Evolutionary conservation across 1,284 basidiomycete genomes (phyloP).

Genomic region (Grifola frondosa): DNA sequence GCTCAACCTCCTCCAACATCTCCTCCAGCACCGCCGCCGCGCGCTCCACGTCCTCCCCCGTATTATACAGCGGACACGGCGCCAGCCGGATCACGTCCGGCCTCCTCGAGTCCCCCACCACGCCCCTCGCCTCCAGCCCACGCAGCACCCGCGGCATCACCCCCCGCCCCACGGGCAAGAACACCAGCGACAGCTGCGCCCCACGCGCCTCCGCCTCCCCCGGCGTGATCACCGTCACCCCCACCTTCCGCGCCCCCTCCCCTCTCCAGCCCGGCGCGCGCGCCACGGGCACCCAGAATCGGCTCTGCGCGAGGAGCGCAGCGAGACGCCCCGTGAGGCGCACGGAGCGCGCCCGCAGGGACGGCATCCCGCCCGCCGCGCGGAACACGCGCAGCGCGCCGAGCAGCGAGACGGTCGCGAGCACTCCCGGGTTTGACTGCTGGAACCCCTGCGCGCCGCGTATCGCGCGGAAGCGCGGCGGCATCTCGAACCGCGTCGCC

Average conservation of each 20-base stretch:
- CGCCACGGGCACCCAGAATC: slow-evolving; percentile 55
- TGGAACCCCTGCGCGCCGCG: slow-evolving; percentile 93
- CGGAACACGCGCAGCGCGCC: slow-evolving; percentile 83
- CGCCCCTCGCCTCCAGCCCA: slow-evolving; percentile 64
- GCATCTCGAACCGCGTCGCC: slow-evolving; percentile 89
- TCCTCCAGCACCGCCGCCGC: slow-evolving; percentile 66
- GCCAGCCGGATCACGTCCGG: slow-evolving; percentile 90
- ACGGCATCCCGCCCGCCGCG: slow-evolving; percentile 69
- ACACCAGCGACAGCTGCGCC: slow-evolving; percentile 82
- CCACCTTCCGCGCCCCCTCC: slow-evolving; percentile 33
- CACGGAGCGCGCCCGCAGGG: slow-evolving; percentile 69
- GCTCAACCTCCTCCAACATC: slow-evolving; percentile 40
- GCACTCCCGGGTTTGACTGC: slow-evolving; percentile 88
- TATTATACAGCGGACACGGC: slow-evolving; percentile 85
- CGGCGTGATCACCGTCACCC: slow-evolving; percentile 91
- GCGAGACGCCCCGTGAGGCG: slow-evolving; percentile 75
- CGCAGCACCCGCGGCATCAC: slow-evolving; percentile 74
- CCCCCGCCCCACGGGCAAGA: slow-evolving; percentile 61
- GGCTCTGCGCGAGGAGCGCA: slow-evolving; percentile 56
- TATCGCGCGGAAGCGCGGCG: slow-evolving; percentile 78
- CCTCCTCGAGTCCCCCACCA: slow-evolving; percentile 86
- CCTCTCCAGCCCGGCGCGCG: slow-evolving; percentile 34
- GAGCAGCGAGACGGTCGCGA: slow-evolving; percentile 77
- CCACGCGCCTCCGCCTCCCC: slow-evolving; percentile 65
- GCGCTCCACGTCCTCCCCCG: slow-evolving; percentile 70